Conservation (phyloP, 495 filamentous ascomycete species). For the Penicillium cinerascens region DNA sequence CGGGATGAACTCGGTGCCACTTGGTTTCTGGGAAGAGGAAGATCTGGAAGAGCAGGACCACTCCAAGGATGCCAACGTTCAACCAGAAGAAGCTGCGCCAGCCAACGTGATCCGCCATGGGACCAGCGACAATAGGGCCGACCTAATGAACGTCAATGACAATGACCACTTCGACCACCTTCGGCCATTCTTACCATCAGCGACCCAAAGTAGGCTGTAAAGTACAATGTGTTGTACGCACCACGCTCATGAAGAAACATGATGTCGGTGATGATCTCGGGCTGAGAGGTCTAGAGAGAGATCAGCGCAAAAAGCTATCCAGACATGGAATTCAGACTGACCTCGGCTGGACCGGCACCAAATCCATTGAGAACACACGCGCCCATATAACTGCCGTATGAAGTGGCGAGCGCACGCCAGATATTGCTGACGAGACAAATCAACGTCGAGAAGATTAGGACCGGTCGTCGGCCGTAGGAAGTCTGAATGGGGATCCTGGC, state of each 20-base stretch:
- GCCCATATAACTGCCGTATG: constrained; percentile 59
- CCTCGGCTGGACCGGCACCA: constrained; percentile 49
- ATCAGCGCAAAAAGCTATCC: too few species aligned
- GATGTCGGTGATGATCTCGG: constrained; percentile 62
- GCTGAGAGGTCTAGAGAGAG: constrained; percentile 45
- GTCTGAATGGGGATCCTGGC: constrained; percentile 58
- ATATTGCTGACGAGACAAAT: constrained; percentile 55
- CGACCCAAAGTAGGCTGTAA: constrained; percentile 48
- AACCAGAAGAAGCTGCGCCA: constrained; percentile 60
- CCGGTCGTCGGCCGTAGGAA: constrained; percentile 55
- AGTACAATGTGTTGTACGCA: constrained; percentile 64
- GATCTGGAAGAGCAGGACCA: constrained; percentile 45
- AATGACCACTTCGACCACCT: background rate
- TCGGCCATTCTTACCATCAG: constrained; percentile 27
- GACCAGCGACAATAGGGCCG: constrained; percentile 56
- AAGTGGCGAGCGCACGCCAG: constrained; percentile 57
- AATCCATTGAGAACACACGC: constrained; percentile 59
- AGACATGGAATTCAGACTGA: background rate
- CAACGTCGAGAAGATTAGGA: constrained; percentile 53
- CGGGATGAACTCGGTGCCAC: constrained; percentile 46
- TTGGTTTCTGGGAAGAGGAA: constrained; percentile 61
- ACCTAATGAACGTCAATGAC: constrained; percentile 10
- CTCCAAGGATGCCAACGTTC: constrained; percentile 46
- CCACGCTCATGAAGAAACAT: constrained; percentile 66
- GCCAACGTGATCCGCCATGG: constrained; percentile 53